Evolutionary conservation across 108 stramenopile species (phyloP), one percentile per base, ranked within the genome.

Genomic region (Nitzschia sp.): DNA sequence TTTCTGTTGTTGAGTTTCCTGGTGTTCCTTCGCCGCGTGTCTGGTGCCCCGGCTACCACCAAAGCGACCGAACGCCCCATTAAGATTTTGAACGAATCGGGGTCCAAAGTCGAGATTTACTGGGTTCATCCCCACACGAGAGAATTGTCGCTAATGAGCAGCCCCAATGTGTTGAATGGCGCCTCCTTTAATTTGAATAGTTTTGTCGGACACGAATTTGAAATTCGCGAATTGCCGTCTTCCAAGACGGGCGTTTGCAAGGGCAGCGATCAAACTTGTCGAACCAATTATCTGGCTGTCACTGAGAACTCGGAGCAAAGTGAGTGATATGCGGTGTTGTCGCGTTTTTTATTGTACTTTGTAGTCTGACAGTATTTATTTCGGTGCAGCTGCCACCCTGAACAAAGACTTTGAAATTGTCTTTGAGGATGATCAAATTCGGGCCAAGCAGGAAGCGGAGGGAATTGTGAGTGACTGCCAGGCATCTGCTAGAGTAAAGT

Each of bases 141-240:
- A 51, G 85, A 81, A 34, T 65, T 72, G 36, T 59, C 73, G 1
- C 31, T 86, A 18, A 79, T 86, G 71, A 71, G 62, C 38, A 25
- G 62, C 18, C 81, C 86, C 55, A 61, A 64, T 74, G 80, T 70
- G 56, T 66, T 78, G 71, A 82, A 58, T 74, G 66, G 59, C 30
- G 71, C 56, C 24, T 71, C 24, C 63, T 60, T 64, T 78, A 33
- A 82, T 57, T 35, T 95, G 26, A 82, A 92, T 59, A 82, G 81
- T 2, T 95, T 71, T 70, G 79, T 87, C 23, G 84, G 84, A 26
- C 94, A 95, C 54, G 61, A 78, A 24, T 95, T 95, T 74, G 72
- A 89, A 72, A 70, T 91, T 1, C 68, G 85, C 35, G 89, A 95
- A 70, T 42, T 87, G 66, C 83, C 88, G 9, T 72, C 59, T 1